Percentiles rank a stretch among this genome's conserved stretches.
These are phyloP conservation scores for Populus alba DNA, from an alignment of 345 rosid species.

Conservation along the genomic window DNA sequence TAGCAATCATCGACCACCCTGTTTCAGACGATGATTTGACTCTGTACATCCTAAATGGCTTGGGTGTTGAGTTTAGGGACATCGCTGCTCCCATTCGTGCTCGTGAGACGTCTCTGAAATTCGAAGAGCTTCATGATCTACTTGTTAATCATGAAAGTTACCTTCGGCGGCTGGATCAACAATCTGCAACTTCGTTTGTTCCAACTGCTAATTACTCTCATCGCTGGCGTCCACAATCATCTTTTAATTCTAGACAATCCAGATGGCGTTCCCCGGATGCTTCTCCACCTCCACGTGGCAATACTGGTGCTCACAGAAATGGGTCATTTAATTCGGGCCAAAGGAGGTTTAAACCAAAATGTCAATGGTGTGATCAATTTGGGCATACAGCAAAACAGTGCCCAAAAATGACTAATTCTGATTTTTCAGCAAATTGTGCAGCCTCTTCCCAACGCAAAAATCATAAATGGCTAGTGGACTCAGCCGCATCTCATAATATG, in stretches of 20 bases:
- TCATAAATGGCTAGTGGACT: not conserved
- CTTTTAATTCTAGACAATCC: too few relatives aligned
- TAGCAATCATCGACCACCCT: too few relatives aligned
- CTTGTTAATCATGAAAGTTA: too few relatives aligned
- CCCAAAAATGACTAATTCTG: not conserved
- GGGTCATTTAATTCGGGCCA: not conserved
- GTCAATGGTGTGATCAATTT: not conserved
- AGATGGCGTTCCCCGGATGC: too few relatives aligned
- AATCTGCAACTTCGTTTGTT: too few relatives aligned
- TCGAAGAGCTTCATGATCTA: not conserved
- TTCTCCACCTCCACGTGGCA: too few relatives aligned
- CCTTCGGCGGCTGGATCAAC: accelerated
- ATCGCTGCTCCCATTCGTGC: not conserved
- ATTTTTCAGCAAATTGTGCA: not conserved
- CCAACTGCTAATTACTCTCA: too few relatives aligned
- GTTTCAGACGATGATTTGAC: not conserved
- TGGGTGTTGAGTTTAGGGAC: not conserved
- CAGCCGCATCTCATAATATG: not conserved
- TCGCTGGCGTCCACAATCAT: too few relatives aligned
- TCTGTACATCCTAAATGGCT: not conserved
- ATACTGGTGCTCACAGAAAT: too few relatives aligned
- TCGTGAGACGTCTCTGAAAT: accelerated
- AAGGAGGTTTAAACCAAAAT: too few relatives aligned
- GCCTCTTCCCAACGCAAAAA: not conserved
- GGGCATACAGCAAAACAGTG: not conserved